Evolutionary conservation across 306 rosid genomes (phyloP), one percentile per base, ranked within the genome.

Genomic region (Glycine tomentella): DNA sequence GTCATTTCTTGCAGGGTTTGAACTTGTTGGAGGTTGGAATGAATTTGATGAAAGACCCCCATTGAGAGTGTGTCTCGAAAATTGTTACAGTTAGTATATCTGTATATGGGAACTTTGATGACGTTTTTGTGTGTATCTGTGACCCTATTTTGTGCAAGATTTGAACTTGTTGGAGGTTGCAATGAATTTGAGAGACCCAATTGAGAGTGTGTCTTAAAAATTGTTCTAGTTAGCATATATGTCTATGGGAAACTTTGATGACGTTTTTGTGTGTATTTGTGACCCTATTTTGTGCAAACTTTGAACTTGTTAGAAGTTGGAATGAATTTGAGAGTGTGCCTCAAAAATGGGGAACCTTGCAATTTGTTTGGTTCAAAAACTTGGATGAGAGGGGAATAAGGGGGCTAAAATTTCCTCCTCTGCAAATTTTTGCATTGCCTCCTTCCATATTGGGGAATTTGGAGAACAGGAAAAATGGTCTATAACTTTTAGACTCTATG

Each of bases 111-210:
- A 42, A 50, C 31, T 51, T 82, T 77, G 36, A 48, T 77, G n/a
- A 25, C 1, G 31, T n/a, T 2, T 44, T 2, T 44, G 5, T 75
- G 9, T 63, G 13, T 58, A 42, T 1, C 69, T 0, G 13, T 53
- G 48, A 58, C 58, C 45, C 53, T 12, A 9, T 62, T 75, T 75
- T 61, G 46, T 46, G n/a, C 16, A 14, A 62, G 72, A 33, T 15
- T 67, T 67, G 68, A 77, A 53, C 68, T 52, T 52, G 25, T 77
- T 52, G 55, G 40, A 12, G 36, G 14, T 63, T 76, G 13, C 14
- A 25, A 44, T 53, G 74, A 81, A 10, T 42, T 74, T 67, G 17
- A 34, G 53, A 13, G 8, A 72, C 55, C 80, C 73, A 58, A 45
- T 72, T 72, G 31, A 48, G 72, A 65, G 9, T 6, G 3, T 74